These are phyloP conservation scores for Chenopodium quinoa DNA, from an alignment of 148 eudicot genomes.

Conservation along the genomic window DNA sequence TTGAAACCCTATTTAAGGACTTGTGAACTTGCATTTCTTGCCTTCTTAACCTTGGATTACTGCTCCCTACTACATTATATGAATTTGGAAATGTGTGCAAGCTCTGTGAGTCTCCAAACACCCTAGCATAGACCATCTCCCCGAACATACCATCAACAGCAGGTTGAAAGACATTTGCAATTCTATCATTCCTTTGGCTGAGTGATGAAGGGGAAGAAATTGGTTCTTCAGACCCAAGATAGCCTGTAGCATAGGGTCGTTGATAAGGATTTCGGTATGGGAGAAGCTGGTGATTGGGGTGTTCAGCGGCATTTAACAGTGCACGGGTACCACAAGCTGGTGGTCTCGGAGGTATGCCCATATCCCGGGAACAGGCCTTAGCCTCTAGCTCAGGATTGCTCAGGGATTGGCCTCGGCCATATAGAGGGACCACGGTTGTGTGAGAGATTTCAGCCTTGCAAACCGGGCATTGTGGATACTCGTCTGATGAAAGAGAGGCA, in stretches of 20 bases:
- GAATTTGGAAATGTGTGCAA: constrained; percentile 48
- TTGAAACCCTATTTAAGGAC: constrained; percentile 54
- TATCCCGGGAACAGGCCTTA: constrained; percentile 25
- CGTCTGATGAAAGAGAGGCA: constrained; percentile 47
- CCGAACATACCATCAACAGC: constrained; percentile 53
- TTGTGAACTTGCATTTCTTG: constrained; percentile 54
- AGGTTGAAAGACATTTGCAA: constrained; percentile 32
- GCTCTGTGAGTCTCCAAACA: constrained; percentile 62
- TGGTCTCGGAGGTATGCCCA: constrained; percentile 62
- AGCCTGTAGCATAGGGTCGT: constrained; percentile 3
- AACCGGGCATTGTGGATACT: constrained; percentile 68
- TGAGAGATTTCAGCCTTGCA: constrained; percentile 77
- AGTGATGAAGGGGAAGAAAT: constrained; percentile 24
- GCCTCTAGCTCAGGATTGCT: constrained; percentile 19
- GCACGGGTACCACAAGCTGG: constrained; percentile 50
- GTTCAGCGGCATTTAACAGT: constrained; percentile 33
- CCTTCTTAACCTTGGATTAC: constrained; percentile 57
- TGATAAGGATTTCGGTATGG: constrained; percentile 42
- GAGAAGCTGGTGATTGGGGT: constrained; percentile 30
- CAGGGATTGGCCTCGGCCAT: constrained; percentile 52
- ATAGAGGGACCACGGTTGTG: constrained; percentile 64
- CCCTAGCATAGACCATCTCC: constrained; percentile 73
- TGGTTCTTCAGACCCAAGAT: constrained; percentile 21
- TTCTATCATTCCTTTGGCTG: constrained; percentile 24
- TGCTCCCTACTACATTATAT: constrained; percentile 32